Percentiles rank a stretch among this genome's conserved stretches.
Conservation (phyloP, 1,284 basidiomycete genomes). For the Sanghuangporus sanghuang region DNA sequence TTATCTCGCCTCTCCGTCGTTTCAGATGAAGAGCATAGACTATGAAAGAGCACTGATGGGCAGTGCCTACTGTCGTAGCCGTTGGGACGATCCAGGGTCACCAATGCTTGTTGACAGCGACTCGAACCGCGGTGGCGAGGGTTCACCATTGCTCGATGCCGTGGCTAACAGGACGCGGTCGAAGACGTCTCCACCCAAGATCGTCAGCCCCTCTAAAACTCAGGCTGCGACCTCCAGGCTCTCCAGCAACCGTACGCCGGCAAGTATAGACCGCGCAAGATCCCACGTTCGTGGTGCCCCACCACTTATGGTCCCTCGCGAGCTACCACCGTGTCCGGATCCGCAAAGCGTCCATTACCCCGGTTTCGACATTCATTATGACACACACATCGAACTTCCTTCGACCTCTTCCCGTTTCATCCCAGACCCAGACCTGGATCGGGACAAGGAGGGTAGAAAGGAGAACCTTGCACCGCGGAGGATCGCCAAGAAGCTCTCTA, state of each 20-base stretch:
- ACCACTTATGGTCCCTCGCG: conserved; percentile 34
- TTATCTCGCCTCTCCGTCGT: conserved; percentile 32
- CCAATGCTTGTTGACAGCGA: conserved; percentile 18
- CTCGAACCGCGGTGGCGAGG: not conserved
- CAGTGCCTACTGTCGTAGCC: not conserved
- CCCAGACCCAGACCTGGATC: not conserved
- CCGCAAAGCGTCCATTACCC: conserved; percentile 66
- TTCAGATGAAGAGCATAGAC: conserved; percentile 25
- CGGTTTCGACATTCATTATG: conserved; percentile 60
- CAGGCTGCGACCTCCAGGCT: conserved; percentile 17
- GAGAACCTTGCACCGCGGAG: conserved; percentile 46
- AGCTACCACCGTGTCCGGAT: conserved; percentile 41
- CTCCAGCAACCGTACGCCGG: conserved; percentile 21
- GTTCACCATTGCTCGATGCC: not conserved
- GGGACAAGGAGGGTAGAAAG: conserved; percentile 32
- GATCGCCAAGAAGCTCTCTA: conserved; percentile 35
- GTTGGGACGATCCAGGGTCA: not conserved
- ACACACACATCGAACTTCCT: conserved; percentile 35
- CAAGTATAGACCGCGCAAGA: conserved; percentile 15
- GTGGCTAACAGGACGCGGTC: not conserved
- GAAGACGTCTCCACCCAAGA: not conserved
- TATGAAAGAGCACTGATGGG: not conserved
- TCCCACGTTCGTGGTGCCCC: not conserved
- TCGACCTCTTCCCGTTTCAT: conserved; percentile 13
- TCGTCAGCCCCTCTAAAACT: not conserved